Conservation (phyloP, 306 rosid species). For the Boehmeria nivea region DNA sequence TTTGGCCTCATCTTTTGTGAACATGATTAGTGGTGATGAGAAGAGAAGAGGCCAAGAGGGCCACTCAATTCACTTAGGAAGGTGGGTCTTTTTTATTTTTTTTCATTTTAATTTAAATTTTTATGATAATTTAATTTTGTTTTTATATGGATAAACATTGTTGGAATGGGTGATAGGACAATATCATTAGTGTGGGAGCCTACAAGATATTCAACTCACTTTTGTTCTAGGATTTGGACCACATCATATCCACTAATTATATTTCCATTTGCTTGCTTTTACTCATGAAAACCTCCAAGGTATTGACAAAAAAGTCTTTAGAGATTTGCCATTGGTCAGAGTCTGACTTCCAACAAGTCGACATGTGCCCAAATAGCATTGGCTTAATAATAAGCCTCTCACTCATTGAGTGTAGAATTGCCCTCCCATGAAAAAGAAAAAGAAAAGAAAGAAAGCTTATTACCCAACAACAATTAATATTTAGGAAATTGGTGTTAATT, state of each 20-base stretch:
- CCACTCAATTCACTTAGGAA: no score
- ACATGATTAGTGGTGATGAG: slow-evolving; percentile 44
- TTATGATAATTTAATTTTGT: no score
- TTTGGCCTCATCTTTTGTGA: slow-evolving; percentile 41
- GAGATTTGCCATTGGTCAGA: slow-evolving; percentile 6
- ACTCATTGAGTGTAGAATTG: no score
- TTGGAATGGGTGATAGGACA: slow-evolving; percentile 48
- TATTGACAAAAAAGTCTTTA: not conserved
- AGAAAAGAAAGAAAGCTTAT: no score
- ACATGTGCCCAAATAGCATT: slow-evolving; percentile 19
- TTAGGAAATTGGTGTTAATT: no score
- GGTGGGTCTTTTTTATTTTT: no score
- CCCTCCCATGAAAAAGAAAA: slow-evolving; percentile 4
- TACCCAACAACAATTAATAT: no score
- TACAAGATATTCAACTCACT: slow-evolving; percentile 19
- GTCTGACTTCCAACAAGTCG: slow-evolving; percentile 11
- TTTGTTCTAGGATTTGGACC: slow-evolving; percentile 30
- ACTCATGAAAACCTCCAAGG: no score
- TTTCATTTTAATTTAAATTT: no score
- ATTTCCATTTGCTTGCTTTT: no score
- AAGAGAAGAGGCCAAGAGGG: slow-evolving; percentile 35
- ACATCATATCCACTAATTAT: slow-evolving; percentile 31
- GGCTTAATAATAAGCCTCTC: not conserved
- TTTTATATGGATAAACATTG: slow-evolving; percentile 15
- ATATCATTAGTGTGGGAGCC: slow-evolving; percentile 55